These are phyloP conservation scores for Saccharomycopsis synnaedendra DNA, from an alignment of 805 yeast species.

Conservation along the genomic window DNA sequence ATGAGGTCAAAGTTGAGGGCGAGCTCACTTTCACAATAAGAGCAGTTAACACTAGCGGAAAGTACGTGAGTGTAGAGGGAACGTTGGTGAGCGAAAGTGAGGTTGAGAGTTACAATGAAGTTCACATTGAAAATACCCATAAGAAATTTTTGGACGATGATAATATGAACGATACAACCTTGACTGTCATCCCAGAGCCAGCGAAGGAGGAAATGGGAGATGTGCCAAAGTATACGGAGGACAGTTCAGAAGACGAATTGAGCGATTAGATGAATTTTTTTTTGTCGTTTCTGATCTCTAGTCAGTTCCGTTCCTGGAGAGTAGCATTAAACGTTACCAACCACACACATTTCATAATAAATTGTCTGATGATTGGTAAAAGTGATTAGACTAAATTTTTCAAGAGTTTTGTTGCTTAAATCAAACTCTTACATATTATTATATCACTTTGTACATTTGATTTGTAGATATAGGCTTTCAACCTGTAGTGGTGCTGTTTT, in stretches of 20 bases:
- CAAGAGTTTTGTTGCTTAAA: too few species aligned
- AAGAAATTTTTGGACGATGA: slow-evolving; percentile 16
- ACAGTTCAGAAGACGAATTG: slow-evolving; percentile 6
- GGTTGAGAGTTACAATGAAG: slow-evolving; percentile 29
- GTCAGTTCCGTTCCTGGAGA: too few species aligned
- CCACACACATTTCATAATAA: too few species aligned
- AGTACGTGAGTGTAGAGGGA: slow-evolving; percentile 82
- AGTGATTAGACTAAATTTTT: too few species aligned
- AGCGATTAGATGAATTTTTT: too few species aligned
- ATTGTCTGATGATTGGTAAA: too few species aligned
- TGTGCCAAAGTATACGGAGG: slow-evolving; percentile 1
- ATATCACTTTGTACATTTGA: too few species aligned
- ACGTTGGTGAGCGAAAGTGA: slow-evolving; percentile 53
- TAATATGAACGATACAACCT: slow-evolving; percentile 2
- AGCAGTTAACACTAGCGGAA: slow-evolving; percentile 63
- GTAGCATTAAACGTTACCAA: too few species aligned
- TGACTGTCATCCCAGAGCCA: slow-evolving; percentile 14
- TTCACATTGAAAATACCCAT: slow-evolving; percentile 1
- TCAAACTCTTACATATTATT: too few species aligned
- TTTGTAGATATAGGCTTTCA: too few species aligned
- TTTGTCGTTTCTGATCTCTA: too few species aligned
- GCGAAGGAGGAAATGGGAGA: slow-evolving; percentile 13
- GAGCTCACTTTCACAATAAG: slow-evolving; percentile 68
- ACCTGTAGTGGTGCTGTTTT: too few species aligned
- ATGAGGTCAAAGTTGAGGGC: slow-evolving; percentile 70